phyloP scores from a whole-genome alignment of 441 rosid species.

The Gossypium davidsonii region DNA sequence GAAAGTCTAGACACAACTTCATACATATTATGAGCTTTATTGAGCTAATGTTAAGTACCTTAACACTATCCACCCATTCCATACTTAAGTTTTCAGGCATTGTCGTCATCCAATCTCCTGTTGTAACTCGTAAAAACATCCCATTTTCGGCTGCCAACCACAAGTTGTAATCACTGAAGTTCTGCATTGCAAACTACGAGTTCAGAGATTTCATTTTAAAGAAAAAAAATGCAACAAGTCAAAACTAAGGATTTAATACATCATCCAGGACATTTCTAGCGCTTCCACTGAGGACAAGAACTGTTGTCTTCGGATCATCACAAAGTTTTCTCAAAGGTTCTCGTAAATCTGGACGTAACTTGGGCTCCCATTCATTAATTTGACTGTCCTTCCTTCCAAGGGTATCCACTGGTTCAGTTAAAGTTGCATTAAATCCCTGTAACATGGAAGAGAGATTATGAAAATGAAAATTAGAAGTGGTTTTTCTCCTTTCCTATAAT shows the following conservation, averaged over 20 bases:
- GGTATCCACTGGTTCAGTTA: slow-evolving; percentile 52
- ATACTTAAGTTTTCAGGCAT: slow-evolving; percentile 73
- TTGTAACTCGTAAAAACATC: slow-evolving; percentile 60
- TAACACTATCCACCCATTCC: slow-evolving; percentile 84
- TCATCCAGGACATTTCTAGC: slow-evolving; percentile 56
- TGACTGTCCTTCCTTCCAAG: slow-evolving; percentile 57
- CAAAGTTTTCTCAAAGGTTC: slow-evolving; percentile 55
- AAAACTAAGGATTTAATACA: slow-evolving; percentile 23
- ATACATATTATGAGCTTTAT: slow-evolving; percentile 5
- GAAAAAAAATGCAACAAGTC: neutral
- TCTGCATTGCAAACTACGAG: slow-evolving; percentile 35
- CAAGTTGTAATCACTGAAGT: slow-evolving; percentile 54
- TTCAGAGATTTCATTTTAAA: neutral
- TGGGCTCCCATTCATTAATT: slow-evolving; percentile 64
- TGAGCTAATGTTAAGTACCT: slow-evolving; percentile 31
- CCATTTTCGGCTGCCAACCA: slow-evolving; percentile 90
- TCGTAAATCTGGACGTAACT: slow-evolving; percentile 47
- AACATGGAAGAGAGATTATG: slow-evolving; percentile 5
- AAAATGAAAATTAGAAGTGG: neutral
- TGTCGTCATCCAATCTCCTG: slow-evolving; percentile 75
- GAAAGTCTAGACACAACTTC: slow-evolving; percentile 20
- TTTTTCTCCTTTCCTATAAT: neutral
- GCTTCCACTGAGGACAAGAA: slow-evolving; percentile 68
- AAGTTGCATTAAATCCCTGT: slow-evolving; percentile 66
- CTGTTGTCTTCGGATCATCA: slow-evolving; percentile 44